Conservation (phyloP, 495 filamentous ascomycete genomes). For the Aspergillus funiculosus region DNA sequence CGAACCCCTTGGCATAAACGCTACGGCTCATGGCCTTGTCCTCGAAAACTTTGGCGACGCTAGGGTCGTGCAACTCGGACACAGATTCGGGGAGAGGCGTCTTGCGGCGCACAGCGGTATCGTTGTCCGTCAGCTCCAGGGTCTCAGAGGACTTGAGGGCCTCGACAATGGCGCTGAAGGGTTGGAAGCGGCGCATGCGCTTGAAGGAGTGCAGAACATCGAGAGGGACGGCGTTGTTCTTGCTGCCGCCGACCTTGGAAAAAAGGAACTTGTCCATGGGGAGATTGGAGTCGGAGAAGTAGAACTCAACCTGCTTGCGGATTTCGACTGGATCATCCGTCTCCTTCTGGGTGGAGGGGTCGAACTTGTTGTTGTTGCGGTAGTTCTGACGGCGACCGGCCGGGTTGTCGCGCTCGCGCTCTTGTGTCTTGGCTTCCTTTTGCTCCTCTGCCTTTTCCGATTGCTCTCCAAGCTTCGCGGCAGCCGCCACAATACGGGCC, state of each 20-base stretch:
- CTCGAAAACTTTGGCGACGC: constrained; percentile 51
- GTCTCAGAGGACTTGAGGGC: constrained; percentile 69
- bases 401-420: constrained; percentile 15
- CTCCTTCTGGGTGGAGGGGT: constrained; percentile 55
- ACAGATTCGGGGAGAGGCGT: constrained; percentile 48
- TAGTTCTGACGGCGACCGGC: constrained; percentile 15
- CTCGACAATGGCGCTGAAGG: constrained; percentile 69
- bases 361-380: constrained; percentile 55
- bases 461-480: constrained; percentile 41
- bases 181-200: constrained; percentile 89
- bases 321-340: constrained; percentile 71
- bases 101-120: constrained; percentile 71
- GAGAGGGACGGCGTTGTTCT: constrained; percentile 74
- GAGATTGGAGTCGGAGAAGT: constrained; percentile 91
- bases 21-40: constrained; percentile 53
- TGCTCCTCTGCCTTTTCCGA: constrained; percentile 36
- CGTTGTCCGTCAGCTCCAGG: constrained; percentile 63
- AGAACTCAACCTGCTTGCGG: constrained; percentile 91
- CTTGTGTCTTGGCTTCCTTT: constrained; percentile 16
- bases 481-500: constrained; percentile 41
- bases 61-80: constrained; percentile 35
- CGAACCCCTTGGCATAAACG: constrained; percentile 86
- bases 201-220: constrained; percentile 76
- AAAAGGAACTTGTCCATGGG: constrained; percentile 82
- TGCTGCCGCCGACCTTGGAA: constrained; percentile 61